Base-by-base conservation (phyloP, 371 early-diverging fungal genomes). In the Entomophthora muscae region DNA sequence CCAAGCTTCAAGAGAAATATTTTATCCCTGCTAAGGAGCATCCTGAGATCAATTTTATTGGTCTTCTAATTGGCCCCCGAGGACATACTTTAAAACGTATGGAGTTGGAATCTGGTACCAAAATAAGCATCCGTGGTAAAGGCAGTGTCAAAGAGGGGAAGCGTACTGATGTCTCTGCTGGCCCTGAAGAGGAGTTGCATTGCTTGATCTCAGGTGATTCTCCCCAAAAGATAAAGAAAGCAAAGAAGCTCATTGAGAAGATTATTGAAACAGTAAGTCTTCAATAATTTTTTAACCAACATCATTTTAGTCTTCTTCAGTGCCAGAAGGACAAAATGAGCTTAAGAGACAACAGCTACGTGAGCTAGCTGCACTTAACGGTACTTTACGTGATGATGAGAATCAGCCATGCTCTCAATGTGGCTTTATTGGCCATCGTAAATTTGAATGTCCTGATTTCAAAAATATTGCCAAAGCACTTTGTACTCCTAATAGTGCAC, bases 61-160 rank as follows among this genome's bases (percentile, higher is more conserved):
- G 98, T 30, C 82, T 93, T 57, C 73, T 98, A 59, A 91, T 95
- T 69, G 95, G 98, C 23, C 98, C 98, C 26, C 90, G 94, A 67
- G 98, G 98, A 53, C 89, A 93, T 66, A 94, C 96, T 0, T 75
- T 95, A 53, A 94, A 95, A 69, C 86, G 86, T 66, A 91, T 95
- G 81, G 96, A 98, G 70, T 66, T 86, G 0, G 93, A 93, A 32
- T 88, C 93, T 1, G 94, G 93, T 10, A 85, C 90, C 33, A 95
- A 95, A 71, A 93, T 98, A 67, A 90, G 89, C 68, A 95, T 98
- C 73, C 90, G 96, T 66, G 98, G 98, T 57, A 82, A 85, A 64
- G 98, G 98, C 21, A 92, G 94, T 13, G 89, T 93, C 55, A 98
- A 98, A 73, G 96, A 95, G 69, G 95, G 97, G n/a, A 92, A 90